These are phyloP conservation scores for Arthroderma sp. DNA, from an alignment of 2,329 filamentous ascomycete species.

Conservation along the genomic window DNA sequence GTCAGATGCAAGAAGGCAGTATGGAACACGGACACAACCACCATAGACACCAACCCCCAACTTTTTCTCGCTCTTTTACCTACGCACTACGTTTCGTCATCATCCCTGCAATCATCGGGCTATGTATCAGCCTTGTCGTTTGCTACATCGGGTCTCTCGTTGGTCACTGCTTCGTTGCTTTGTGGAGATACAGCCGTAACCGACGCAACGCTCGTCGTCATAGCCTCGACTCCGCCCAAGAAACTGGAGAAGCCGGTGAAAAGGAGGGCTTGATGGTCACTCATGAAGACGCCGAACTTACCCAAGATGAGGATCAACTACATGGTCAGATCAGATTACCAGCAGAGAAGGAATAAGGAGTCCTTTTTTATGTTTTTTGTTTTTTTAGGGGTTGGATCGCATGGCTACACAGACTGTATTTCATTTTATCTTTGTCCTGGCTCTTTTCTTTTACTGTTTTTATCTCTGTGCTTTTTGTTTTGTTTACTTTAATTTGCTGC, in stretches of 20 bases:
- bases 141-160: conserved; percentile 38
- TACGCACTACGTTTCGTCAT: conserved; percentile 34
- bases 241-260: conserved; percentile 30
- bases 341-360: conserved; percentile 24
- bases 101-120: conserved; percentile 35
- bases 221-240: conserved; percentile 17
- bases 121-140: conserved; percentile 35
- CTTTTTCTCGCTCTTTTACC: conserved; percentile 29
- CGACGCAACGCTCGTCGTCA: conserved; percentile 11
- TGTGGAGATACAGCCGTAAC: conserved; percentile 34
- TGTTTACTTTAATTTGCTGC: no score
- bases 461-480: background rate
- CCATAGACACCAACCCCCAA: conserved; percentile 8
- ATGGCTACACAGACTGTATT: background rate
- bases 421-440: background rate
- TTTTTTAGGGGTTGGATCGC: background rate
- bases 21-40: conserved; percentile 2
- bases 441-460: background rate
- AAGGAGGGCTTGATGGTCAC: conserved; percentile 33
- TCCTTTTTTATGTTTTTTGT: background rate
- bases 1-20: background rate
- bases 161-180: conserved; percentile 34
- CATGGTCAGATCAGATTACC: conserved; percentile 18
- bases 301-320: conserved; percentile 28
- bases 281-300: conserved; percentile 21